Evolutionary conservation across 352 stramenopile species (phyloP).

Genomic region (Pythium pyrilobum): DNA sequence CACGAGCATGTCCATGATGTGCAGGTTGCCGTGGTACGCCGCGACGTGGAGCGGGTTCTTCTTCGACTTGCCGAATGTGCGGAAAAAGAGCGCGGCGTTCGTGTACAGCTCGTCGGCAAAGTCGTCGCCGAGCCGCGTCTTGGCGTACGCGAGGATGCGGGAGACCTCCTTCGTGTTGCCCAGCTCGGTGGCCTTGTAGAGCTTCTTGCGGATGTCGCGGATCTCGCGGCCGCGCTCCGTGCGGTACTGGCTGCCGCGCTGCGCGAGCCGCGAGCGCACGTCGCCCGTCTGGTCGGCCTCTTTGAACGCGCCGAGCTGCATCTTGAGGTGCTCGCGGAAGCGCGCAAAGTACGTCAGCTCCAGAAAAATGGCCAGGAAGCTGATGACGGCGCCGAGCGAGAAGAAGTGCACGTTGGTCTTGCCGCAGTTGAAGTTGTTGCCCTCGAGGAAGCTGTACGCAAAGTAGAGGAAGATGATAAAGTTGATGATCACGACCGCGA

Average conservation of each 20-base stretch:
- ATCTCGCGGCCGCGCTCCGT: constrained; percentile 41
- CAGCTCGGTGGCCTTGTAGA: constrained; percentile 66
- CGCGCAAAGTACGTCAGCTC: constrained; percentile 76
- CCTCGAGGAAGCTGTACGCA: constrained; percentile 49
- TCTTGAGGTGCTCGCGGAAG: constrained; percentile 83
- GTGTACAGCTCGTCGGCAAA: constrained; percentile 64
- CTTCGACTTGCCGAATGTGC: constrained; percentile 58
- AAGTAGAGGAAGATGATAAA: constrained; percentile 62
- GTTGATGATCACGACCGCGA: constrained; percentile 45
- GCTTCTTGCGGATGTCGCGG: constrained; percentile 57
- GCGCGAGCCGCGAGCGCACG: constrained; percentile 45
- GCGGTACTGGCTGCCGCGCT: constrained; percentile 27
- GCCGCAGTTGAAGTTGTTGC: constrained; percentile 63
- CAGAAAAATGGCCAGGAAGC: constrained; percentile 52
- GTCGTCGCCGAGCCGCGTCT: constrained; percentile 40
- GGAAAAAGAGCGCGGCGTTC: constrained; percentile 40
- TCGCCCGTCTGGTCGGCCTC: constrained; percentile 79
- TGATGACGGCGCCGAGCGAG: constrained; percentile 35
- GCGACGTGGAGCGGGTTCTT: constrained; percentile 83
- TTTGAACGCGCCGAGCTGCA: constrained; percentile 81
- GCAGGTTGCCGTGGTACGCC: constrained; percentile 59
- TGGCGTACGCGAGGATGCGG: constrained; percentile 40
- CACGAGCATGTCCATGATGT: constrained; percentile 46
- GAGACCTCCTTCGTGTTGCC: constrained; percentile 58
- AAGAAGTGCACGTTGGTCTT: constrained; percentile 30